Evolutionary conservation across 2,329 filamentous ascomycete species (phyloP), one percentile per base, ranked within the genome.

Genomic region (Penicillium carneum): DNA sequence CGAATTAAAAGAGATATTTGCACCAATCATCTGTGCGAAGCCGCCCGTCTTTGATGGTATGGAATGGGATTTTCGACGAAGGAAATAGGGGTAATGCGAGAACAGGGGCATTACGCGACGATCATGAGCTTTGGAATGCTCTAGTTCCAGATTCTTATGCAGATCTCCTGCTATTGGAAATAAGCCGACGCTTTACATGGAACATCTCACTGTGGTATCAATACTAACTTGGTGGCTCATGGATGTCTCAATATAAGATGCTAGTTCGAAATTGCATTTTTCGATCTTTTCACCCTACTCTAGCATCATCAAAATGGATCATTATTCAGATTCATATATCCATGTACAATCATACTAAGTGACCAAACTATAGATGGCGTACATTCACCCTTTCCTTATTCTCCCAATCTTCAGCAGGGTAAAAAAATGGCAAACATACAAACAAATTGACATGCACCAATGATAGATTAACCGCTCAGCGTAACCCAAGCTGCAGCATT

Each of bases 11-110:
- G 53, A 53, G 0, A 73, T 80, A 9, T 54, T 83, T 29, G 72
- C 77, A 34, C 62, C 66, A 0, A 59, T 74, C 3, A 77, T 82
- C 55, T 61, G 59, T 18, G 54, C 55, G 9, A 79, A 76, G 63
- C 76, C 77, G 4, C 33, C 50, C 1, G 65, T 73, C 0, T 78
- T 84, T 51, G 77, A 81, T 20, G 77, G 76, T 0, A 80, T 3
- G 65, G 72, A n/a, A 34, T 73, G 26, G 70, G 72, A 2, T 63
- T 70, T 36, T 66, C 48, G 2, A 9, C 4, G 2, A 41, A 33
- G 5, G 42, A 23, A 23, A 49, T 39, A 12, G 9, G 4, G 11
- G 16, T 7, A 10, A 31, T 33, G 42, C 53, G 43, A n/a, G 33
- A 38, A 31, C 23, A 56, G 23, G 53, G 53, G 33, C 7, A 33